Percentiles rank a stretch among this genome's conserved stretches.
These are phyloP conservation scores for Aegilops umbellulata DNA, from an alignment of 176 grass and related monocot genomes.

Conservation along the genomic window DNA sequence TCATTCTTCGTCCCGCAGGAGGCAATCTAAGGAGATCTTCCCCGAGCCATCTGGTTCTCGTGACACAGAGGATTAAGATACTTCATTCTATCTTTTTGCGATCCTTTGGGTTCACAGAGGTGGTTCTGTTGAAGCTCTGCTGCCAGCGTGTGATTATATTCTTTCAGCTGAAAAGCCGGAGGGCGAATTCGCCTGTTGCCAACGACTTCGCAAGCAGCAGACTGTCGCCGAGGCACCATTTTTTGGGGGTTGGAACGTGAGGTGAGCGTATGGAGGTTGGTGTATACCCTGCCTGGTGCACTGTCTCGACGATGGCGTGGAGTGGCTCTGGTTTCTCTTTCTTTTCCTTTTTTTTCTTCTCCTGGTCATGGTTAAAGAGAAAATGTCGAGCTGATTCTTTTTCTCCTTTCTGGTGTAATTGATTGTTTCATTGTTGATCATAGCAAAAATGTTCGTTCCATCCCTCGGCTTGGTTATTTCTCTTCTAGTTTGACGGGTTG, in stretches of 20 bases:
- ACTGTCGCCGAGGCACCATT: constrained; percentile 36
- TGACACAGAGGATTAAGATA: constrained; percentile 69
- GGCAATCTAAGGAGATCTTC: constrained; percentile 77
- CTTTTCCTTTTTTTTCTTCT: neutral
- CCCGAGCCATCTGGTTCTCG: constrained; percentile 73
- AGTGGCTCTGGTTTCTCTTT: constrained; percentile 15
- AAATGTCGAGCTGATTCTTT: constrained; percentile 53
- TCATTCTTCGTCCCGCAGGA: constrained; percentile 71
- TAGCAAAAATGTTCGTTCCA: constrained; percentile 44
- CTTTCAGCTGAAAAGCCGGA: neutral
- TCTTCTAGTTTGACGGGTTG: neutral
- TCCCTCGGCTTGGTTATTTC: neutral
- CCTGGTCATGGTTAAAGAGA: constrained; percentile 39
- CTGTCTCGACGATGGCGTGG: constrained; percentile 7
- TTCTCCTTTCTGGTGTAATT: constrained; percentile 49
- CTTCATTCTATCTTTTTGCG: neutral
- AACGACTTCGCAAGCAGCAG: constrained; percentile 20
- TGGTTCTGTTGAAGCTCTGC: constrained; percentile 17
- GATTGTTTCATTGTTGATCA: constrained; percentile 69
- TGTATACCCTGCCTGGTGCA: constrained; percentile 26
- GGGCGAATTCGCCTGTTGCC: constrained; percentile 23
- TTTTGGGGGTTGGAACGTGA: constrained; percentile 12
- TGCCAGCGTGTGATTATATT: constrained; percentile 22
- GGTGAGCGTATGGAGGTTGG: constrained; percentile 22
- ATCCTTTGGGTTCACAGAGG: constrained; percentile 26